phyloP scores from a whole-genome alignment of 306 rosid genomes.

The Rosa multiflora region DNA sequence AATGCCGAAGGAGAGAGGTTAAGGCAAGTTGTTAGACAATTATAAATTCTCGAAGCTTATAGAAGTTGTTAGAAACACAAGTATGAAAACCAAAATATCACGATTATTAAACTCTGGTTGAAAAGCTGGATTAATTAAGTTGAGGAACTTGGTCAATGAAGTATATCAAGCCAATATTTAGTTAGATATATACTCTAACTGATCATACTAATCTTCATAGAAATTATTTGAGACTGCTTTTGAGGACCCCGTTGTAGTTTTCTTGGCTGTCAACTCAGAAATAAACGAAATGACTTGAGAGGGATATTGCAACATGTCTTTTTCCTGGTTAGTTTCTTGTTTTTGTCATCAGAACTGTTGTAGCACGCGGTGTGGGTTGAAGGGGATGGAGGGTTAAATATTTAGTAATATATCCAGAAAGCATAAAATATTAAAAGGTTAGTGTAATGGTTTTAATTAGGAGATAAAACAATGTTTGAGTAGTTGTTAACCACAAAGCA shows the following conservation, averaged over 20 bases:
- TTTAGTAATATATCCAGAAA: background rate
- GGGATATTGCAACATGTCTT: constrained; percentile 6
- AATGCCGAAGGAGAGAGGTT: background rate
- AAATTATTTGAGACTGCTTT: background rate
- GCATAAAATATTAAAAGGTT: background rate
- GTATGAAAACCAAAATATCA: background rate
- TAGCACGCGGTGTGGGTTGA: background rate
- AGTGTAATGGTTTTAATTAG: background rate
- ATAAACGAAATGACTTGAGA: background rate
- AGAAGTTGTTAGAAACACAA: background rate
- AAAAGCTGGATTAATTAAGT: background rate
- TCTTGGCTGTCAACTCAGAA: background rate
- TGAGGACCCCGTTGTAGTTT: background rate
- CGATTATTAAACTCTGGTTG: background rate
- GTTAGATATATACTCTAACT: background rate
- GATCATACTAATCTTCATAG: background rate
- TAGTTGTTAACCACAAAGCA: too few species aligned
- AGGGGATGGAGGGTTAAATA: background rate
- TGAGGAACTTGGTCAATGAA: background rate
- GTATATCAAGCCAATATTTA: background rate
- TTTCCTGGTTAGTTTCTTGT: background rate
- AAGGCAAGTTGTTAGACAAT: background rate
- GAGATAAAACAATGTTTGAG: background rate
- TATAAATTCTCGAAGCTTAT: background rate
- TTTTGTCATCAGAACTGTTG: constrained; percentile 4